Evolutionary conservation across 345 rosid genomes (phyloP).

Genomic region (Sapria himalayana): DNA sequence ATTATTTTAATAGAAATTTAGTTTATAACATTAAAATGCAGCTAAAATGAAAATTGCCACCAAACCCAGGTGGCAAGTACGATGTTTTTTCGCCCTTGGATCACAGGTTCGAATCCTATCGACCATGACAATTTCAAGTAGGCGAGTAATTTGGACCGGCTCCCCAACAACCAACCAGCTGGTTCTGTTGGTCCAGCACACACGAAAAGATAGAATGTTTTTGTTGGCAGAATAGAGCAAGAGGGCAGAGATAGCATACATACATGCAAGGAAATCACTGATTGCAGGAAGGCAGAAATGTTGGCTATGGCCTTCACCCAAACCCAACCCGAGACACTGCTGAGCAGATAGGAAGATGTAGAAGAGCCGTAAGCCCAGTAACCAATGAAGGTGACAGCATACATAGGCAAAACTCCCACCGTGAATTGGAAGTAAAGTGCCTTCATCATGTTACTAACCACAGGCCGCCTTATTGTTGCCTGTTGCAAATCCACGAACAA

Average conservation of each 20-base stretch:
- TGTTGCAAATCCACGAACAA: constrained; percentile 8
- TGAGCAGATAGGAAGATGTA: constrained; percentile 49
- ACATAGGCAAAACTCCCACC: constrained; percentile 52
- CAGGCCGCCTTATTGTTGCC: constrained; percentile 79
- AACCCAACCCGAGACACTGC: constrained; percentile 44
- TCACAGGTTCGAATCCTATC: too few species aligned
- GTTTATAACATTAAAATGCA: too few species aligned
- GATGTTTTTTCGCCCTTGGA: too few species aligned
- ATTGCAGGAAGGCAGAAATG: constrained; percentile 57
- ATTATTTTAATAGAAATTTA: too few species aligned
- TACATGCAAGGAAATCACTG: constrained; percentile 77
- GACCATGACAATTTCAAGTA: too few species aligned
- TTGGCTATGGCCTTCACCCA: constrained; percentile 75
- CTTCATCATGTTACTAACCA: constrained; percentile 61
- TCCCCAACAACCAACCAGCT: too few species aligned
- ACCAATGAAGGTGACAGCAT: constrained; percentile 44
- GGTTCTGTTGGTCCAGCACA: too few species aligned
- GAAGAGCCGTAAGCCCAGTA: constrained; percentile 96
- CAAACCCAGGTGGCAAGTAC: too few species aligned
- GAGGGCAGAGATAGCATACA: constrained; percentile 1
- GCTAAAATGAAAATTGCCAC: too few species aligned
- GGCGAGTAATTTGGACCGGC: too few species aligned
- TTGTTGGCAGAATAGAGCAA: too few species aligned
- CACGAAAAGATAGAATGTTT: too few species aligned
- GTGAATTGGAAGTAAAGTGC: constrained; percentile 75